Base-by-base conservation (phyloP, 2,329 filamentous ascomycete genomes). In the Laburnicola sp. region DNA sequence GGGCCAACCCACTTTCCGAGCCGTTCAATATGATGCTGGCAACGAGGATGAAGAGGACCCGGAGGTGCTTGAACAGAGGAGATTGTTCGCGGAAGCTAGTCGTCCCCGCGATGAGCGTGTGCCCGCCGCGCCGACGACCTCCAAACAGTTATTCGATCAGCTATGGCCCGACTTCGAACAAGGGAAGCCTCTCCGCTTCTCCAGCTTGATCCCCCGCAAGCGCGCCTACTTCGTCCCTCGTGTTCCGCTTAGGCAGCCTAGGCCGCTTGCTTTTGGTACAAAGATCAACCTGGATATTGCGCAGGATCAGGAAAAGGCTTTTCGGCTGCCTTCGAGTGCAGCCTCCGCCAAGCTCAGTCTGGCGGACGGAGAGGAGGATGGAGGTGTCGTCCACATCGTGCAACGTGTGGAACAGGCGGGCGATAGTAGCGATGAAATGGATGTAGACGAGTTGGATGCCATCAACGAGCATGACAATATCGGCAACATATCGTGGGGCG, bases 231-330 rank as follows among this genome's bases (percentile, higher is more conserved):
- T 89, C 73, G 81, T 88, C 55, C 86, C 88, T 50, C 94, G 96
- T 73, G 84, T 85, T 34, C 91, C 92, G 0, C 59, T 80, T 1
- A 96, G 91, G 72, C 86, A 86, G 35, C 89, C 91, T 0, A 94
- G 92, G 72, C 80, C 89, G 11, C 80, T 97, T 3, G 82, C 91
- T 4, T 91, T 91, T 0, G 45, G 42, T 22, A 92, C 88, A 21
- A 99, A 99, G 73, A 81, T 96, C 50, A 91, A 85, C 54, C 80
- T 99, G 10, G 94, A 99, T 54, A 78, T 97, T 30, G 88, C 89
- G 2, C 81, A 84, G 40, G 94, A 97, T 63, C 89, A 96, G 59
- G 90, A 96, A 71, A 91, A 91, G 62, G 80, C 82, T 25, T 99
- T 97, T 70, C 85, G 86, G 49, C 83, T 93, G 28, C 67, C 69